Conservation (phyloP, 73 alveolate species). For the Stentor coeruleus region DNA sequence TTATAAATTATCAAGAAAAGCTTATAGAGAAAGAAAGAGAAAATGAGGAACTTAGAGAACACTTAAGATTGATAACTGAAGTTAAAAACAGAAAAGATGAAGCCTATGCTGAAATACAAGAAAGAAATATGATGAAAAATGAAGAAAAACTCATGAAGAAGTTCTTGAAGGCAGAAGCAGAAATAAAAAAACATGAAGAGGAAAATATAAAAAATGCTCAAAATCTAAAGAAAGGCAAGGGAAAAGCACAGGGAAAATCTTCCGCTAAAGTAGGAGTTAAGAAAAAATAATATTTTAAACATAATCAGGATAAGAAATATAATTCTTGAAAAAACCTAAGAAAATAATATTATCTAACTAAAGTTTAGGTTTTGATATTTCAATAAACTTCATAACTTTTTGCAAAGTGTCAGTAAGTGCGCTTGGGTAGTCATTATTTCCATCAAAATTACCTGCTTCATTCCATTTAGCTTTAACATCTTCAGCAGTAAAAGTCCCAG, state of each 20-base stretch:
- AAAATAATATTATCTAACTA: no score
- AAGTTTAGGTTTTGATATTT: slow-evolving; percentile 30
- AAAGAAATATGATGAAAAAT: no score
- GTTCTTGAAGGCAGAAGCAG: not conserved
- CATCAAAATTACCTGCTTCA: slow-evolving; percentile 47
- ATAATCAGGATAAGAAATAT: no score
- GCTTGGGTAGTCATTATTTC: slow-evolving; percentile 36
- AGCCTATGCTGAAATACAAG: not conserved
- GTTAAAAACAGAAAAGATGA: not conserved
- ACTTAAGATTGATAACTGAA: no score
- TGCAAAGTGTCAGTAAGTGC: slow-evolving; percentile 37
- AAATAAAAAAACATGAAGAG: not conserved
- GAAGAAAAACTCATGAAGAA: not conserved
- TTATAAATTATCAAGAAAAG: no score
- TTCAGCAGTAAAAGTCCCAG: slow-evolving; percentile 50
- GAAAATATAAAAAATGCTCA: not conserved
- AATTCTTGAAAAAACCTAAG: no score
- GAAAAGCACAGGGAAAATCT: not conserved
- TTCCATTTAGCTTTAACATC: slow-evolving; percentile 54
- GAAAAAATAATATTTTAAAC: no score
- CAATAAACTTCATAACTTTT: slow-evolving; percentile 34
- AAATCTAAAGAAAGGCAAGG: not conserved
- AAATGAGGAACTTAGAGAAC: no score
- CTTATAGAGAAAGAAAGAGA: no score
- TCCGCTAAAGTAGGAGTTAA: not conserved